A percentile compares a stretch with the other conserved stretches of the same genome.
Conservation (phyloP, 768 basidiomycete genomes). For the Amanita inopinata region DNA sequence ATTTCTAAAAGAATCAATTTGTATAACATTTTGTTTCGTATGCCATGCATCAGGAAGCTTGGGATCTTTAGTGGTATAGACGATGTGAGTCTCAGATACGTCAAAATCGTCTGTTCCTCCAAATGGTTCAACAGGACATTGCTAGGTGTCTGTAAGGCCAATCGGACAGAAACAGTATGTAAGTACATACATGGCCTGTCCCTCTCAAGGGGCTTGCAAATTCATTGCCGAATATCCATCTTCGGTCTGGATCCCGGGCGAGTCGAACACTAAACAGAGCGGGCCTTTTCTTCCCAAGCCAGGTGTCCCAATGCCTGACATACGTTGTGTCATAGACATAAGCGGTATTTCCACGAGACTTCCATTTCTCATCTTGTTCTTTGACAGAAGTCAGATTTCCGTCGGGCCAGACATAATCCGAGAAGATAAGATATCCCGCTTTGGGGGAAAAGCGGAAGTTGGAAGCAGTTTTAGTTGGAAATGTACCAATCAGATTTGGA, state of each 20-base stretch:
- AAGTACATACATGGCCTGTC: constrained; percentile 53
- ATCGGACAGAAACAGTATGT: background rate
- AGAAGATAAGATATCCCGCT: constrained; percentile 70
- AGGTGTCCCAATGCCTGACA: constrained; percentile 73
- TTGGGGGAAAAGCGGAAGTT: constrained; percentile 60
- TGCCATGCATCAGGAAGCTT: constrained; percentile 69
- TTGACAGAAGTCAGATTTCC: constrained; percentile 60
- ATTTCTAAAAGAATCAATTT: background rate
- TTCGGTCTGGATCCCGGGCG: constrained; percentile 31
- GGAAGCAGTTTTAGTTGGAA: constrained; percentile 56
- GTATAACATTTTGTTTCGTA: constrained; percentile 74
- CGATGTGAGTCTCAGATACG: constrained; percentile 55
- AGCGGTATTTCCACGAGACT: constrained; percentile 64
- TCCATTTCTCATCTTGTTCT: constrained; percentile 62
- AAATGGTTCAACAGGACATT: constrained; percentile 75
- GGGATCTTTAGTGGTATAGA: constrained; percentile 85
- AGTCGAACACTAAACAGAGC: constrained; percentile 67
- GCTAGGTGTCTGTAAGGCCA: constrained; percentile 26
- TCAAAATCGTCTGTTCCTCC: constrained; percentile 80
- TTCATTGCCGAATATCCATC: constrained; percentile 43
- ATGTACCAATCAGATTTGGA: constrained; percentile 45
- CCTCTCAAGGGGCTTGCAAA: constrained; percentile 55
- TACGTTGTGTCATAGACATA: constrained; percentile 60
- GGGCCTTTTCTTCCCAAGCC: constrained; percentile 61
- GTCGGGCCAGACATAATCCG: constrained; percentile 72